Conservation (phyloP, 2,329 filamentous ascomycete genomes). For the Trichophyton rubrum region DNA sequence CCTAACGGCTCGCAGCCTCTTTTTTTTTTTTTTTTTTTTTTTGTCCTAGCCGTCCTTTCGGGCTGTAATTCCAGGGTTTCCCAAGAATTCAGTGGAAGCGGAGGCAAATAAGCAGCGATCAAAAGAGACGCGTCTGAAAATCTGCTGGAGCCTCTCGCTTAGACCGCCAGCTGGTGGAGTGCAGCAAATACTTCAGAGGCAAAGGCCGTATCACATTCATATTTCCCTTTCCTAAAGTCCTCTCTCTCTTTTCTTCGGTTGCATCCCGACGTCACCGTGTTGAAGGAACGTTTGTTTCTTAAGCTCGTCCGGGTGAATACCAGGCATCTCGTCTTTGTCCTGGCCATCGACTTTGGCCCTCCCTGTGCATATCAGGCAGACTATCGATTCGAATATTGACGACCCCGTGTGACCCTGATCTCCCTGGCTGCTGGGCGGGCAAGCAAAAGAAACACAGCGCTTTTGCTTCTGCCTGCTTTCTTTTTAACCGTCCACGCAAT, state of each 20-base stretch:
- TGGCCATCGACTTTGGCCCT: not conserved
- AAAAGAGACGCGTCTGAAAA: slow-evolving; percentile 3
- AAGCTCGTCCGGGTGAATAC: not conserved
- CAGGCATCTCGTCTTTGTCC: not conserved
- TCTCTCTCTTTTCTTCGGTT: not conserved
- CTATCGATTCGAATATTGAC: slow-evolving; percentile 2
- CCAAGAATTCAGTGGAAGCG: not conserved
- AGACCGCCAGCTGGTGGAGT: not conserved
- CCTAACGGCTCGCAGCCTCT: not conserved
- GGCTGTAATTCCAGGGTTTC: not conserved
- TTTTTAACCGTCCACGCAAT: not conserved
- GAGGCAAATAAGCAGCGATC: slow-evolving; percentile 2
- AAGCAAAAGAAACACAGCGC: not conserved
- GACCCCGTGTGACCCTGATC: not conserved
- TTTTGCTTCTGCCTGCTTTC: not conserved
- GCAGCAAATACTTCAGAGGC: not conserved
- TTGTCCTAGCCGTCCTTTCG: slow-evolving; percentile 2
- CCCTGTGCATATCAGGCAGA: not conserved
- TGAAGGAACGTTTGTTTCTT: not conserved
- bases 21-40: not conserved
- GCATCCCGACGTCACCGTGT: slow-evolving; percentile 2
- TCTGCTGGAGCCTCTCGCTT: not conserved
- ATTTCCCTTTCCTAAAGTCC: not conserved
- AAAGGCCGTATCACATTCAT: not conserved
- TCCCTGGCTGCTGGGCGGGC: not conserved